These are phyloP conservation scores for Xylaria telfairii DNA, from an alignment of 495 filamentous ascomycete species.

Conservation along the genomic window DNA sequence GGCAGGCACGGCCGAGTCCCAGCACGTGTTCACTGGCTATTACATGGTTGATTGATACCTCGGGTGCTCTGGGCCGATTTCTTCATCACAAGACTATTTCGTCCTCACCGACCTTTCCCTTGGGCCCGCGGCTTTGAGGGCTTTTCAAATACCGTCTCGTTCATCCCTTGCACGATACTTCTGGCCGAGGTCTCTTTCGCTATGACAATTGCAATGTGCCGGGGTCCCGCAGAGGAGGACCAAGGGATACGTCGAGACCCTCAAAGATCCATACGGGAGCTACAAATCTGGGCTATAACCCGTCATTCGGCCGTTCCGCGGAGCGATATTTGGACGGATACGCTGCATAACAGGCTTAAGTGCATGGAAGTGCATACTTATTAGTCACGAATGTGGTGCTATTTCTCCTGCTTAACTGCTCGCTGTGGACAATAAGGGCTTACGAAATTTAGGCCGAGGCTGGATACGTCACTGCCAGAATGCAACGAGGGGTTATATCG, in stretches of 20 bases:
- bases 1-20: background rate
- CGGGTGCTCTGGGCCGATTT: background rate
- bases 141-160: background rate
- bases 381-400: slow-evolving; percentile 5
- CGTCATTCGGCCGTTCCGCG: slow-evolving; percentile 13
- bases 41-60: background rate
- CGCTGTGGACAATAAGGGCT: background rate
- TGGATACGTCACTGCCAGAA: slow-evolving; percentile 1
- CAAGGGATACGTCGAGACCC: background rate
- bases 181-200: background rate
- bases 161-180: background rate
- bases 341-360: background rate
- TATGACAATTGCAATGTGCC: background rate
- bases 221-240: background rate
- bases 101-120: background rate
- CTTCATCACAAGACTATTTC: background rate
- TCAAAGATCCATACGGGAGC: background rate
- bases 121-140: background rate
- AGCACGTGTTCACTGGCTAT: background rate
- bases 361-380: slow-evolving; percentile 12
- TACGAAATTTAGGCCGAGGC: background rate
- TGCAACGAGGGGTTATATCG: background rate
- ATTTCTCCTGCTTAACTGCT: background rate
- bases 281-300: background rate
- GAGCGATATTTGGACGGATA: slow-evolving; percentile 3